Percentiles rank a stretch among this genome's conserved stretches.
Evolutionary conservation across 768 basidiomycete species (phyloP).

Genomic region (Exidia glandulosa): DNA sequence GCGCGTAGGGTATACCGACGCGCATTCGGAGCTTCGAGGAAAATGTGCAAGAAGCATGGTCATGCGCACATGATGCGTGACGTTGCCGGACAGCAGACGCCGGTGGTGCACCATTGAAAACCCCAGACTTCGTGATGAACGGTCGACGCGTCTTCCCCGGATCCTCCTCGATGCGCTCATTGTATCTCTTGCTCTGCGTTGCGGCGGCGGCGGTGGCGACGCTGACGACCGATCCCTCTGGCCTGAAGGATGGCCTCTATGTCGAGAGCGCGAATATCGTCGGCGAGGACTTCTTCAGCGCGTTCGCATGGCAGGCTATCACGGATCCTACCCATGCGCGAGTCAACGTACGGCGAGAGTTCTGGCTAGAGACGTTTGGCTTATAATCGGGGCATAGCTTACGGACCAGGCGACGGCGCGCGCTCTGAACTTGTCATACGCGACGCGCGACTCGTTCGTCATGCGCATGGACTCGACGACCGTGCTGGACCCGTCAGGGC

Average conservation of each 20-base stretch:
- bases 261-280: conserved; percentile 29
- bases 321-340: conserved; percentile 56
- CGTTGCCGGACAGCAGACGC: no score
- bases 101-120: no score
- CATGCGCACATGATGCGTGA: no score
- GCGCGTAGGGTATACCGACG: no score
- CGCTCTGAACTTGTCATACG: conserved; percentile 44
- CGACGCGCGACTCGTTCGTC: conserved; percentile 40
- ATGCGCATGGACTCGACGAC: conserved; percentile 46
- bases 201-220: no score
- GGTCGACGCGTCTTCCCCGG: no score
- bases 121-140: no score
- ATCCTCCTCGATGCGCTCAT: no score
- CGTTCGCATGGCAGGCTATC: conserved; percentile 38
- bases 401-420: conserved; percentile 33
- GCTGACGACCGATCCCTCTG: no score
- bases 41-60: no score
- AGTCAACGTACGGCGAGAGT: conserved; percentile 33
- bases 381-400: not conserved
- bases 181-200: no score
- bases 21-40: no score
- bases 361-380: not conserved
- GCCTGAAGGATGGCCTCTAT: not conserved
- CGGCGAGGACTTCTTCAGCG: conserved; percentile 37
- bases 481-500: conserved; percentile 31